phyloP scores from a whole-genome alignment of 495 filamentous ascomycete species.

The Penicillium antarcticum region DNA sequence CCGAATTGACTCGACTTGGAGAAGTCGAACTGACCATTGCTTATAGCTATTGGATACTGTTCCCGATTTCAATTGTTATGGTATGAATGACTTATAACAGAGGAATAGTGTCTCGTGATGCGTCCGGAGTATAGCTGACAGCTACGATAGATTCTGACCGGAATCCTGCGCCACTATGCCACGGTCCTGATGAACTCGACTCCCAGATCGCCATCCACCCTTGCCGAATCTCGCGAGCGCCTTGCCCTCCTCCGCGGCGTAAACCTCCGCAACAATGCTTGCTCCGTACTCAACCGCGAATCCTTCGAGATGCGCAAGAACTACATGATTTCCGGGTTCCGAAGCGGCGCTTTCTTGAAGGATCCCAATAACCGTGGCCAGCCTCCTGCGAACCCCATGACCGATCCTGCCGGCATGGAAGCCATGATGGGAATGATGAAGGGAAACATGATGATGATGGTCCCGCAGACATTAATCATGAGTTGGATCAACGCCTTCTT shows the following conservation, averaged over 20 bases:
- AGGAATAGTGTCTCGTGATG: background rate
- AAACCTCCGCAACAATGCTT: conserved; percentile 75
- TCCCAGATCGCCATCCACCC: conserved; percentile 76
- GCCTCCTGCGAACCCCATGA: conserved; percentile 90
- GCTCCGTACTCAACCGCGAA: conserved; percentile 63
- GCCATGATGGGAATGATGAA: conserved; percentile 99
- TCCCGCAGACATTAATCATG: conserved; percentile 98
- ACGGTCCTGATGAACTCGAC: conserved; percentile 81
- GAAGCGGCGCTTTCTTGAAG: conserved; percentile 83
- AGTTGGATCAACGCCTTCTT: conserved; percentile 99
- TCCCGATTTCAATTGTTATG: conserved; percentile 97
- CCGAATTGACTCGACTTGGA: background rate
- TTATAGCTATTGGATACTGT: conserved; percentile 91
- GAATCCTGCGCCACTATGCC: conserved; percentile 93
- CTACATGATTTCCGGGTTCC: conserved; percentile 73
- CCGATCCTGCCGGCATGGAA: conserved; percentile 96
- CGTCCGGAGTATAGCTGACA: background rate
- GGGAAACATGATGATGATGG: conserved; percentile 99
- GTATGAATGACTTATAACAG: conserved; percentile 41
- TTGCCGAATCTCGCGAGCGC: conserved; percentile 78
- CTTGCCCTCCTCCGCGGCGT: conserved; percentile 82
- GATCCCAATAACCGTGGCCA: conserved; percentile 82
- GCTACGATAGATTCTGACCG: conserved; percentile 74
- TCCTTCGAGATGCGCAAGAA: conserved; percentile 77
- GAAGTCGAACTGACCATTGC: conserved; percentile 14